Conservation (phyloP, 495 filamentous ascomycete species). For the Daldinia decipiens region DNA sequence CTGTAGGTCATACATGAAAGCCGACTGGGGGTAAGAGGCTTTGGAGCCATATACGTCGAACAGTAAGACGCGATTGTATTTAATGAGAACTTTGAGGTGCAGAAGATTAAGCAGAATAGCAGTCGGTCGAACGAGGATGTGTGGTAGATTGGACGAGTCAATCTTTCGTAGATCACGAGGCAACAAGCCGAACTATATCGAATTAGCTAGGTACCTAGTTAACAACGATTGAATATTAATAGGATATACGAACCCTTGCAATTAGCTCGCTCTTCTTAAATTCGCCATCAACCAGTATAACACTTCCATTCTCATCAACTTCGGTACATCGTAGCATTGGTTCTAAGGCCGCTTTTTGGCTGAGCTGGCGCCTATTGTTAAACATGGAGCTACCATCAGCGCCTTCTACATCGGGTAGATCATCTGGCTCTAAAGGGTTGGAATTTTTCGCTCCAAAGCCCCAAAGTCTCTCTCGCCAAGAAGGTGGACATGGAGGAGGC, state of each 20-base stretch:
- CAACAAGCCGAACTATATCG: constrained; percentile 84
- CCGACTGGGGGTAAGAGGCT: constrained; percentile 91
- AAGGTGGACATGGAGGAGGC: constrained; percentile 57
- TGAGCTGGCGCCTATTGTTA: constrained; percentile 68
- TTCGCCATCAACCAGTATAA: constrained; percentile 93
- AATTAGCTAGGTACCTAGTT: constrained; percentile 43
- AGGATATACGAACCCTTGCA: constrained; percentile 75
- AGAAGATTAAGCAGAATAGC: constrained; percentile 95
- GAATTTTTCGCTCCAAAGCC: constrained; percentile 50
- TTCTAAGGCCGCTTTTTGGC: constrained; percentile 79
- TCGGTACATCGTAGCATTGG: constrained; percentile 90
- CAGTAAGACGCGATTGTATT: constrained; percentile 89
- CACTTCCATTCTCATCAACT: constrained; percentile 91
- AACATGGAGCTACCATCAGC: constrained; percentile 62
- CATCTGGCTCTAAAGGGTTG: constrained; percentile 58
- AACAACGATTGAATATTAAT: not conserved
- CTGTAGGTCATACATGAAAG: constrained; percentile 93
- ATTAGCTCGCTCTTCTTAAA: constrained; percentile 97
- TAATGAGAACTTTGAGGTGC: constrained; percentile 93
- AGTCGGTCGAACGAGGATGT: constrained; percentile 92
- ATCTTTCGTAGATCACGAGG: constrained; percentile 97
- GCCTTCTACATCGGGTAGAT: constrained; percentile 61
- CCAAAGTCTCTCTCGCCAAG: constrained; percentile 68
- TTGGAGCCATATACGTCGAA: constrained; percentile 97
- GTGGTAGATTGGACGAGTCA: constrained; percentile 95